phyloP scores from a whole-genome alignment of 108 stramenopile genomes.

The Nitzschia sp. region DNA sequence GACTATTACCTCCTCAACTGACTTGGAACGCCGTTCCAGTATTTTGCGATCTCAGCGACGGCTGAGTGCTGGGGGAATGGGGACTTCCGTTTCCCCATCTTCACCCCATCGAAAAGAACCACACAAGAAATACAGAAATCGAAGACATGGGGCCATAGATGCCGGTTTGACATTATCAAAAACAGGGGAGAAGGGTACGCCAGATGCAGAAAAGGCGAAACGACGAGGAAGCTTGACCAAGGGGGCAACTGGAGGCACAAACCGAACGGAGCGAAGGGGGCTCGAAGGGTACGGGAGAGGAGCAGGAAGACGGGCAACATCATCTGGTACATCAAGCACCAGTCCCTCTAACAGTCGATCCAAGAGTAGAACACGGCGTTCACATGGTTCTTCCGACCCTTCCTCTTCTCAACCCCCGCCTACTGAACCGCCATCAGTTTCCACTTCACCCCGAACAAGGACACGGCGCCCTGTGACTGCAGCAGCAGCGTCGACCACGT shows the following conservation, averaged over 20 bases:
- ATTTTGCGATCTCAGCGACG: background rate
- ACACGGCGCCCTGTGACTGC: conserved; percentile 2
- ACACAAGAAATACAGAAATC: conserved; percentile 8
- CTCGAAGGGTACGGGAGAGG: background rate
- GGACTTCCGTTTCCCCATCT: background rate
- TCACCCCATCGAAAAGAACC: background rate
- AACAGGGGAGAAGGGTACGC: background rate
- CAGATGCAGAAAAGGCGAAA: background rate
- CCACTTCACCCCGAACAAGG: conserved; percentile 1
- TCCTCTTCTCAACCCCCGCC: background rate
- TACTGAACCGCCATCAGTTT: background rate
- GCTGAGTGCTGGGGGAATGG: background rate
- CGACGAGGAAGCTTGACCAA: background rate
- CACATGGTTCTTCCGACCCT: background rate
- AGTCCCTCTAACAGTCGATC: background rate
- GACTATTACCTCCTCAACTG: background rate
- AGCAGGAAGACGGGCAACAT: too few relatives aligned
- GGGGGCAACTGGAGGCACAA: background rate
- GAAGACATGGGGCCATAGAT: background rate
- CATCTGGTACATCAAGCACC: background rate
- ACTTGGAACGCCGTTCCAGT: background rate
- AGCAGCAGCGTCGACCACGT: conserved; percentile 16
- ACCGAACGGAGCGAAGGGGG: conserved; percentile 6
- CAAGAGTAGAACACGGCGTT: conserved; percentile 13
- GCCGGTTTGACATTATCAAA: background rate